Evolutionary conservation across 2,329 filamentous ascomycete genomes (phyloP).

Genomic region (Fusarium compactum): DNA sequence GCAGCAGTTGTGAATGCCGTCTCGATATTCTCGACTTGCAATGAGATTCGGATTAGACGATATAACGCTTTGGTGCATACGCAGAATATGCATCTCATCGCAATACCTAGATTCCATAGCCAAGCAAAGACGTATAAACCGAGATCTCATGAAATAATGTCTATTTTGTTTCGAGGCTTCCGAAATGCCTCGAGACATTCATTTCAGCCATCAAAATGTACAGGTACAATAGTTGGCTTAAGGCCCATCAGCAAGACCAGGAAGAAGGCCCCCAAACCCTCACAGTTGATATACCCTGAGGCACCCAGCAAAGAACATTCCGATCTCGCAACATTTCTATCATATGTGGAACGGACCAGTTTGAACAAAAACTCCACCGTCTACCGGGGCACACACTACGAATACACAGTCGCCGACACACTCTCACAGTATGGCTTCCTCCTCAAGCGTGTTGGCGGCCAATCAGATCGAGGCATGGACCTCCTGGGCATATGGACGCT

Average conservation of each 20-base stretch:
- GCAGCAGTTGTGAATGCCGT: not conserved
- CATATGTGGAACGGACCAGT: constrained; percentile 68
- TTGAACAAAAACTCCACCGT: constrained; percentile 68
- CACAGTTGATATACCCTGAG: constrained; percentile 57
- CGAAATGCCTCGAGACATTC: constrained; percentile 5
- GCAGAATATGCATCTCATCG: not conserved
- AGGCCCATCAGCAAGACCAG: constrained; percentile 24
- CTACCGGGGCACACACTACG: constrained; percentile 81
- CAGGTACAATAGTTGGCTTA: not conserved
- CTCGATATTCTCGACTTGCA: not conserved
- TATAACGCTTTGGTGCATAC: constrained; percentile 36
- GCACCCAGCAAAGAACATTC: constrained; percentile 66
- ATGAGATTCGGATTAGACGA: constrained; percentile 2
- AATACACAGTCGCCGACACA: constrained; percentile 73
- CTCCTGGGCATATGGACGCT: constrained; percentile 78
- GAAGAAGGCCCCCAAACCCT: not conserved
- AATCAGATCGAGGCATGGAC: constrained; percentile 78
- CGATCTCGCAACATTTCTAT: constrained; percentile 73
- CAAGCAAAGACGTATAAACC: not conserved
- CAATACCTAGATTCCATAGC: not conserved
- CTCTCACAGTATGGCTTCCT: constrained; percentile 73
- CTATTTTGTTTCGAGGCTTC: constrained; percentile 17
- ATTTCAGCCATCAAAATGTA: not conserved
- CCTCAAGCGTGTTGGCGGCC: constrained; percentile 73
- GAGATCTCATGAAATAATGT: constrained; percentile 32